Conservation (phyloP, 306 rosid genomes). For the Ochetophila trinervis region DNA sequence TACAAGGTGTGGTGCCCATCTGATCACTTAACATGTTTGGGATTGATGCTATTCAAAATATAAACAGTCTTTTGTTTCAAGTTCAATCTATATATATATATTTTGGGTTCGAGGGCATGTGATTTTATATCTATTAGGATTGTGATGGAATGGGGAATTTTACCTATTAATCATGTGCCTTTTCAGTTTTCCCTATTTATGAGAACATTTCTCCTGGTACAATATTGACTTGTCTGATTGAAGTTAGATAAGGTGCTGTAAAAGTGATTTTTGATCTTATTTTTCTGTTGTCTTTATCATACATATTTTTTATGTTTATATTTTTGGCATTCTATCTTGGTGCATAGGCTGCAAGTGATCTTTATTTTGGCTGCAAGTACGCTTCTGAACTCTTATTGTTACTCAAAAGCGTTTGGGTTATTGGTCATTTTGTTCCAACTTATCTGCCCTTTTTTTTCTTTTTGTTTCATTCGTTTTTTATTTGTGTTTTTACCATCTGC, state of each 20-base stretch:
- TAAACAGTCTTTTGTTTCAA: neutral
- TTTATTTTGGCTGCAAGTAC: slow-evolving; percentile 1
- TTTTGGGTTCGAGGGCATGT: neutral
- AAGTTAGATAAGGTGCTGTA: neutral
- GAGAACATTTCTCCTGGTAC: no score
- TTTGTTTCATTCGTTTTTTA: no score
- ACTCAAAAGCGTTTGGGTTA: neutral
- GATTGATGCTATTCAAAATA: neutral
- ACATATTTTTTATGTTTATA: slow-evolving; percentile 7
- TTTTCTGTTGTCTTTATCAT: slow-evolving; percentile 6
- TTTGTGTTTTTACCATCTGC: neutral
- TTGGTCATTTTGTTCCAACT: slow-evolving; percentile 10
- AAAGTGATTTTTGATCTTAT: slow-evolving; percentile 1
- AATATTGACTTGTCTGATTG: neutral
- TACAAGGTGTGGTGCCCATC: neutral
- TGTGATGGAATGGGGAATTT: no score
- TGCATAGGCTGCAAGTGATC: slow-evolving; percentile 2
- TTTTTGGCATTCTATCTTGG: slow-evolving; percentile 12
- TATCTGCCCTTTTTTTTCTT: neutral
- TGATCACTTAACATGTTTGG: neutral
- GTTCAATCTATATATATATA: neutral
- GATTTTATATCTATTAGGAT: no score
- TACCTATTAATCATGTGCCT: no score
- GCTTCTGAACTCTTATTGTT: neutral
- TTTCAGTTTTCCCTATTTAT: no score